phyloP scores from a whole-genome alignment of 805 yeast genomes.

The Pichia cabralensis region DNA sequence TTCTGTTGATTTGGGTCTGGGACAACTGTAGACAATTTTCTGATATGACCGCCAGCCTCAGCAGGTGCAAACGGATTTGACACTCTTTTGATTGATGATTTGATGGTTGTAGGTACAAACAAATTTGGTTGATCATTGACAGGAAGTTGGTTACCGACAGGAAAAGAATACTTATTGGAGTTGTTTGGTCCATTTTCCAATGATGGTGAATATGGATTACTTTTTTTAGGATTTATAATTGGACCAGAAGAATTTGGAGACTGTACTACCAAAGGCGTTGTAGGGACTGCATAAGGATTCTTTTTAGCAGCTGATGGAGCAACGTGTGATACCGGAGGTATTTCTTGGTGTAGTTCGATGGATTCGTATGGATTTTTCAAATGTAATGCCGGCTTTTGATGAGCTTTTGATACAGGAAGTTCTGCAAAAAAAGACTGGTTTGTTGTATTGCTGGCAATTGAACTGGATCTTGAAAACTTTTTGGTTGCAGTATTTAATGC shows the following conservation, averaged over 20 bases:
- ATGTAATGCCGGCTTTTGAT: too few relatives aligned
- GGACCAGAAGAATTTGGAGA: too few relatives aligned
- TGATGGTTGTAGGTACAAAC: too few relatives aligned
- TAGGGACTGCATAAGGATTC: too few relatives aligned
- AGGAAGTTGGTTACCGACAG: too few relatives aligned
- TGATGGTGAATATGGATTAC: slow-evolving; percentile 28
- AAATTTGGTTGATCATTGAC: too few relatives aligned
- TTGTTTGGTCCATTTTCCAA: too few relatives aligned
- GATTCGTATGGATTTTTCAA: slow-evolving; percentile 19
- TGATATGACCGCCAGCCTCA: slow-evolving; percentile 23
- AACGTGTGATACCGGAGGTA: too few relatives aligned
- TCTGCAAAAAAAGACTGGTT: slow-evolving; percentile 44
- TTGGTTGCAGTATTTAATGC: slow-evolving; percentile 15
- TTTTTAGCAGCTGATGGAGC: too few relatives aligned
- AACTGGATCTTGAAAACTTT: slow-evolving; percentile 1
- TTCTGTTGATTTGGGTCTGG: slow-evolving; percentile 15
- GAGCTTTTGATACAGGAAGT: slow-evolving; percentile 30
- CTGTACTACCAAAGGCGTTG: too few relatives aligned
- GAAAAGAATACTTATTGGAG: too few relatives aligned
- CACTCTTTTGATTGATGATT: slow-evolving; percentile 9
- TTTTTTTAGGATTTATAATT: slow-evolving; percentile 9
- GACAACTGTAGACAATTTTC: slow-evolving; percentile 15
- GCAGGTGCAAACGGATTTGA: slow-evolving; percentile 26
- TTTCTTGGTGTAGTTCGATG: slow-evolving; percentile 4
- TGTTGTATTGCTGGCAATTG: slow-evolving; percentile 1